Conservation (phyloP, 257 asterid species). For the Mitragyna speciosa region DNA sequence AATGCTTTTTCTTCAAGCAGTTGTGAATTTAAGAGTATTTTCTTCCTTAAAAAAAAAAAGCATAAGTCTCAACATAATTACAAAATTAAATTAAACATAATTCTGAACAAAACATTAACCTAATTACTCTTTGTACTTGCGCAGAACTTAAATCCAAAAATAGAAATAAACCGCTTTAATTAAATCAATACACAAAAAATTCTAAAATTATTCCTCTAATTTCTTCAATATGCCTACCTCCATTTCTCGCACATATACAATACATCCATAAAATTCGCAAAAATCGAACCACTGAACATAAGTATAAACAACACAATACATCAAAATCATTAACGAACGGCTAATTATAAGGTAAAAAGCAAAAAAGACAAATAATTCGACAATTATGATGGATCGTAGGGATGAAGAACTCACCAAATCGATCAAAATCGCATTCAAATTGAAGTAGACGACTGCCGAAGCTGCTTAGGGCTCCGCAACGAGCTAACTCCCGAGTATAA, state of each 20-base stretch:
- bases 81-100: neutral
- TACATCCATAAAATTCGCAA: neutral
- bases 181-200: neutral
- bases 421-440: conserved; percentile 8
- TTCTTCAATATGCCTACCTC: neutral
- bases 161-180: neutral
- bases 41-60: too few relatives aligned
- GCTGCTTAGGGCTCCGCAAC: neutral
- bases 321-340: neutral
- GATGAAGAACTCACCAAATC: neutral
- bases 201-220: neutral
- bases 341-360: neutral
- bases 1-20: neutral
- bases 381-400: neutral
- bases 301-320: neutral
- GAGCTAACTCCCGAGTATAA: conserved; percentile 5
- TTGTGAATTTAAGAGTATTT: neutral
- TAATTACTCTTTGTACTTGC: neutral
- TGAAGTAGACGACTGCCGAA: neutral
- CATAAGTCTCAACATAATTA: too few relatives aligned
- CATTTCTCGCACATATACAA: neutral
- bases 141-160: neutral
- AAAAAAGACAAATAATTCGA: neutral
- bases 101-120: too few relatives aligned
- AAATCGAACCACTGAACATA: neutral